phyloP scores from a whole-genome alignment of 225 moss, liverwort and hornwort genomes.

The Thuidium tamariscinum region DNA sequence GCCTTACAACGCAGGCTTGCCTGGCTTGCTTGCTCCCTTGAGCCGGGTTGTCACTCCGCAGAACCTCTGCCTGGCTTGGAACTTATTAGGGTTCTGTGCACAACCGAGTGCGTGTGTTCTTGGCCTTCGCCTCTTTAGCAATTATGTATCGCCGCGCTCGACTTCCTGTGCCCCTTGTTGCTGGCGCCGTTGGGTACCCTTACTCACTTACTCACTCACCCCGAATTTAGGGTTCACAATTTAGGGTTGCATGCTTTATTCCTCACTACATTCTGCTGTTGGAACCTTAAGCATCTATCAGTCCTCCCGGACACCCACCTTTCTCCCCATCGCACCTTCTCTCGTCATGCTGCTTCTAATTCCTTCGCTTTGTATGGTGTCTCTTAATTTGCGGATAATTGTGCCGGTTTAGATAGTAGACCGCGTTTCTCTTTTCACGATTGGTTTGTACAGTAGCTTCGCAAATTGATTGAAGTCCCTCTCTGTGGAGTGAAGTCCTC shows the following conservation, averaged over 20 bases:
- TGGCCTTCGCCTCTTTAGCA: neutral
- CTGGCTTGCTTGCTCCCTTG: neutral
- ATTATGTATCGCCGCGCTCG: constrained; percentile 33
- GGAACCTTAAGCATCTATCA: neutral
- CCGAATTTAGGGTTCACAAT: neutral
- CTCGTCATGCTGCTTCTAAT: neutral
- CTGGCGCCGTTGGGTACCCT: constrained; percentile 26
- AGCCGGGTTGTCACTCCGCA: neutral
- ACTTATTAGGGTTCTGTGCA: neutral
- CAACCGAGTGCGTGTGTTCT: neutral
- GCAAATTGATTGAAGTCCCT: neutral
- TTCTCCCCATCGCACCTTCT: neutral
- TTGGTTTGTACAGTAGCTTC: neutral
- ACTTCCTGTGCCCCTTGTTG: constrained; percentile 39
- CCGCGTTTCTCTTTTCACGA: neutral
- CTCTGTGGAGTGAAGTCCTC: neutral
- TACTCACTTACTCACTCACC: neutral
- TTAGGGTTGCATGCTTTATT: neutral
- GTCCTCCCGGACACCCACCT: neutral
- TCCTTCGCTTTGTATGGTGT: neutral
- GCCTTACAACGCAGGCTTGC: too few relatives aligned
- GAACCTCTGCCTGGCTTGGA: neutral
- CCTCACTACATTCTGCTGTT: neutral
- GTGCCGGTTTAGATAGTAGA: neutral
- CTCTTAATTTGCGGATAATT: neutral